Percentiles rank a stretch among this genome's conserved stretches.
phyloP scores from a whole-genome alignment of 2,329 filamentous ascomycete species.

The Mollisia scopiformis region DNA sequence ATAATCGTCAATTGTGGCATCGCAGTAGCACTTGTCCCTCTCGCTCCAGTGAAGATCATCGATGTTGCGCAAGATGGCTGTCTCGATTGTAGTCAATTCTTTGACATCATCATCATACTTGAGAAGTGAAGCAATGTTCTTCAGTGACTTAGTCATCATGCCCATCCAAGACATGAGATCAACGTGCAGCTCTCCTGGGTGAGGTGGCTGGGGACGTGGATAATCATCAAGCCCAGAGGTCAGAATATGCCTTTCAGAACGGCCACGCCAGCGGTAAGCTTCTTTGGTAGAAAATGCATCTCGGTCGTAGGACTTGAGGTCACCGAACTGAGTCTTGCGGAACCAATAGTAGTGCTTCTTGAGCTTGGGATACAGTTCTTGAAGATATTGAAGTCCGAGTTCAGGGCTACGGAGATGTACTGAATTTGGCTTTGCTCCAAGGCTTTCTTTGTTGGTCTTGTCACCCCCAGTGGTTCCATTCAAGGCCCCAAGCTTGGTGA shows the following conservation, averaged over 20 bases:
- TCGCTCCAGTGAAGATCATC: constrained; percentile 93
- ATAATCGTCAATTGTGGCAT: constrained; percentile 92
- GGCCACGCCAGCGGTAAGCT: constrained; percentile 92
- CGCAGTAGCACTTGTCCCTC: constrained; percentile 82
- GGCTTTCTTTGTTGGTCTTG: constrained; percentile 41
- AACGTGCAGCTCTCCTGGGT: constrained; percentile 93
- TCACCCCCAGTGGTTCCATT: constrained; percentile 49
- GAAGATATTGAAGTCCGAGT: constrained; percentile 71
- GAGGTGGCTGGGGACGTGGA: constrained; percentile 88
- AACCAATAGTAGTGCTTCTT: constrained; percentile 95
- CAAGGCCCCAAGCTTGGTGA: constrained; percentile 70
- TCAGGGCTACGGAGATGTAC: constrained; percentile 70
- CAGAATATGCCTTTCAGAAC: constrained; percentile 82
- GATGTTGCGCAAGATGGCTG: constrained; percentile 82
- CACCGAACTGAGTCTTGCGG: constrained; percentile 85
- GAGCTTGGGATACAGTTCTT: constrained; percentile 81
- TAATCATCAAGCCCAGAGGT: constrained; percentile 97
- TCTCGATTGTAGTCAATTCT: constrained; percentile 71
- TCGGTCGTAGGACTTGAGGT: constrained; percentile 89
- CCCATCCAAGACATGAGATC: constrained; percentile 97
- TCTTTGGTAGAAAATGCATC: constrained; percentile 88
- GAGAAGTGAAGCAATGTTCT: constrained; percentile 77
- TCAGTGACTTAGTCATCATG: constrained; percentile 88
- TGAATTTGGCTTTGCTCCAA: constrained; percentile 53
- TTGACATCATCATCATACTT: constrained; percentile 75